Conservation (phyloP, 148 eudicot genomes). For the Camellia sinensis region DNA sequence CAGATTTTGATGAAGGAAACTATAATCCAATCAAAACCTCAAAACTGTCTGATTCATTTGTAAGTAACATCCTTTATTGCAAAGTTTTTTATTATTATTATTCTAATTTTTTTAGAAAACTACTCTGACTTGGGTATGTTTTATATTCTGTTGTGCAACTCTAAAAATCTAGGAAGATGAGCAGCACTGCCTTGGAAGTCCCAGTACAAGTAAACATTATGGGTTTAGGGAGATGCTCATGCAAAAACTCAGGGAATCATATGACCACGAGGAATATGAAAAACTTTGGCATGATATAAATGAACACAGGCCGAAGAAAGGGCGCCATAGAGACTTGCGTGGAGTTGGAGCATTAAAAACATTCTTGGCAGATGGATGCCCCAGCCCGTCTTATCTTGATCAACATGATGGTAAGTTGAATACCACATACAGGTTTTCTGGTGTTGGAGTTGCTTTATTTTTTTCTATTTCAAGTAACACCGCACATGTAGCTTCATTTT, state of each 20-base stretch:
- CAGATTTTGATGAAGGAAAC: neutral
- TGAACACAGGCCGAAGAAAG: constrained; percentile 17
- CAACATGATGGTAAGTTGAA: constrained; percentile 34
- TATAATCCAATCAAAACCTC: constrained; percentile 14
- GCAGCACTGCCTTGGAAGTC: constrained; percentile 8
- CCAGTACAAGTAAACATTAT: neutral
- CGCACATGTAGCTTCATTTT: neutral
- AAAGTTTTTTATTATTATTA: neutral
- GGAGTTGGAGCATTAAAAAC: constrained; percentile 15
- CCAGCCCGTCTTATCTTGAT: constrained; percentile 36
- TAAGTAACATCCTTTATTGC: constrained; percentile 17
- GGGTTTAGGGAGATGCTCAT: constrained; percentile 22
- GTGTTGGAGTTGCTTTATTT: neutral
- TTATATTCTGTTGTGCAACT: neutral
- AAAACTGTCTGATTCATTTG: constrained; percentile 11
- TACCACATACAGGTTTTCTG: neutral
- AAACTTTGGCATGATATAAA: constrained; percentile 22
- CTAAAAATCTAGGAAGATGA: constrained; percentile 11
- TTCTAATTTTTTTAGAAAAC: neutral
- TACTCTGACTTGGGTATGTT: neutral
- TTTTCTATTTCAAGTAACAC: neutral
- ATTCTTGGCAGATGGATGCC: neutral
- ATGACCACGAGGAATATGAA: constrained; percentile 27
- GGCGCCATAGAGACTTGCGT: constrained; percentile 30
- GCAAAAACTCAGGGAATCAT: constrained; percentile 22